A percentile compares a stretch with the other conserved stretches of the same genome.
phyloP scores from a whole-genome alignment of 192 early-diverging fungal species.

The Jimgerdemannia lactiflua region DNA sequence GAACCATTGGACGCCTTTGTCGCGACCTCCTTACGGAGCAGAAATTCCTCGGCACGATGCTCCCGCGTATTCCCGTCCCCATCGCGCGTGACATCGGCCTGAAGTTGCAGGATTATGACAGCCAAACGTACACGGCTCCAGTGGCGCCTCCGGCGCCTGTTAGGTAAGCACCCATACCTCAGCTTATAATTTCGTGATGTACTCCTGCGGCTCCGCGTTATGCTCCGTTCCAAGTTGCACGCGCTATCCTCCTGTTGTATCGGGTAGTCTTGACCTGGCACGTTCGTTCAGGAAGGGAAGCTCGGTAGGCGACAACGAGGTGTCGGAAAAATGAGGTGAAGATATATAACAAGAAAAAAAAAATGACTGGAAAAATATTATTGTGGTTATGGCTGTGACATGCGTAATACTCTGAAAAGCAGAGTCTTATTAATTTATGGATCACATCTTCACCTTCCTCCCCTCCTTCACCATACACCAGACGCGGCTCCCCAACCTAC shows the following conservation, averaged over 20 bases:
- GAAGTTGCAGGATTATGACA: conserved; percentile 54
- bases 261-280: too few relatives aligned
- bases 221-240: too few relatives aligned
- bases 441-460: not conserved
- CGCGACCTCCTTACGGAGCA: conserved; percentile 64
- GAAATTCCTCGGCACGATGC: conserved; percentile 77
- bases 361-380: too few relatives aligned
- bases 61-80: conserved; percentile 81
- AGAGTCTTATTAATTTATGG: not conserved
- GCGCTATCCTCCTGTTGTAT: too few relatives aligned
- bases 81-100: conserved; percentile 71
- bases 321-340: too few relatives aligned
- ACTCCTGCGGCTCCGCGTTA: too few relatives aligned
- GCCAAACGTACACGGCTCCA: conserved; percentile 12
- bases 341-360: too few relatives aligned
- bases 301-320: too few relatives aligned
- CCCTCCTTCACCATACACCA: not conserved
- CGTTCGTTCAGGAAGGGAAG: too few relatives aligned
- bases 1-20: conserved; percentile 72
- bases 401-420: not conserved
- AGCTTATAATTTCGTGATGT: too few relatives aligned
- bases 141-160: not conserved
- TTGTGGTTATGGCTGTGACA: too few relatives aligned
- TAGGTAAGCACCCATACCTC: not conserved
- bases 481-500: not conserved